phyloP scores from a whole-genome alignment of 2,329 filamentous ascomycete species.

The Verruconis gallopava region DNA sequence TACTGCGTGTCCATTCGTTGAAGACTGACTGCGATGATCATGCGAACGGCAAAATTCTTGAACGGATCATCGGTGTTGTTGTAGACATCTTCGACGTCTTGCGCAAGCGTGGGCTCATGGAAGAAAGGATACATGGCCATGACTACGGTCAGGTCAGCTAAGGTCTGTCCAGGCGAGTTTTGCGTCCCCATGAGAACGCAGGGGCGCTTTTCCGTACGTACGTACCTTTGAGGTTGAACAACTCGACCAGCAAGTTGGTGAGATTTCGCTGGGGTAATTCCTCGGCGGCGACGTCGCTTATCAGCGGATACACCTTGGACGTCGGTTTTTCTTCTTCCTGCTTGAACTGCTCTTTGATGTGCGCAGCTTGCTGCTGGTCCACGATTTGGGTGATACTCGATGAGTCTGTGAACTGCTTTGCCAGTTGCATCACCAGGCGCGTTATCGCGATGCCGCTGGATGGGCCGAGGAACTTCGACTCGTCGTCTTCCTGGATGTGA shows the following conservation, averaged over 20 bases:
- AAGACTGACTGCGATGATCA: conserved; percentile 89
- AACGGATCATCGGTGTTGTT: conserved; percentile 62
- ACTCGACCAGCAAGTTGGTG: conserved; percentile 65
- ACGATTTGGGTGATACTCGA: conserved; percentile 88
- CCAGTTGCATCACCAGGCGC: conserved; percentile 87
- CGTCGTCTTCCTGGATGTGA: conserved; percentile 70
- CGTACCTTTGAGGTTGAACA: conserved; percentile 75
- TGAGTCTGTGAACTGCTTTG: conserved; percentile 82
- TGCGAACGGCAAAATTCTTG: conserved; percentile 75
- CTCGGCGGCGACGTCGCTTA: conserved; percentile 70
- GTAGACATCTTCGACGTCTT: conserved; percentile 71
- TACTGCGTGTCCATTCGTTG: conserved; percentile 84
- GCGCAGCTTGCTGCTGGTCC: conserved; percentile 55
- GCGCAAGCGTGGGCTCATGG: conserved; percentile 67
- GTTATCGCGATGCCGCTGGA: conserved; percentile 95
- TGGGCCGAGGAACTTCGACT: conserved; percentile 80
- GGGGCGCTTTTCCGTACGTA: conserved; percentile 5
- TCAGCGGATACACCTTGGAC: conserved; percentile 77
- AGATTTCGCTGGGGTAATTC: conserved; percentile 61
- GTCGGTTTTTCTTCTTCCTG: conserved; percentile 53
- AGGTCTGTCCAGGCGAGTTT: too few relatives aligned
- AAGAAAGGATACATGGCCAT: conserved; percentile 68
- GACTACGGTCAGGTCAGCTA: conserved; percentile 5
- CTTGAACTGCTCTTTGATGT: conserved; percentile 54
- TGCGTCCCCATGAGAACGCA: neutral